phyloP scores from a whole-genome alignment of 257 asterid species.

The Solanum corneliomulleri region DNA sequence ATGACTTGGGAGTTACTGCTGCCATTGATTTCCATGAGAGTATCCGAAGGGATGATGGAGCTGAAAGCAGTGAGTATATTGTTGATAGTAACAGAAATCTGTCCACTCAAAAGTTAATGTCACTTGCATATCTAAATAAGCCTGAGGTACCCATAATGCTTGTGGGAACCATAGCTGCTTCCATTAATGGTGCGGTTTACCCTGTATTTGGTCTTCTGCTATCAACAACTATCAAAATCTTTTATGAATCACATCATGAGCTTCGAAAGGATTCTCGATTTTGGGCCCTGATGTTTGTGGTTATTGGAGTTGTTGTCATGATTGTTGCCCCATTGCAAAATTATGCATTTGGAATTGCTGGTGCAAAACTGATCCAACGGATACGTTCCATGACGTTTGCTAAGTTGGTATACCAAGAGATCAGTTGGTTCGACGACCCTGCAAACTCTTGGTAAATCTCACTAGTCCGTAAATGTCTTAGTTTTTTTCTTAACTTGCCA shows the following conservation, averaged over 20 bases:
- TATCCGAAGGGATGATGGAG: not conserved
- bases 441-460: conserved; percentile 19
- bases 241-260: conserved; percentile 12
- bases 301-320: conserved; percentile 15
- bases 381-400: conserved; percentile 20
- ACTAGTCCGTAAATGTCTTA: not conserved
- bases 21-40: not conserved
- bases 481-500: not conserved
- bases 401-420: conserved; percentile 30
- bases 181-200: conserved; percentile 14
- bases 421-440: conserved; percentile 38
- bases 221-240: not conserved
- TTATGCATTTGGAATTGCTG: conserved; percentile 33
- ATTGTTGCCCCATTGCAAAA: conserved; percentile 23
- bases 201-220: conserved; percentile 23
- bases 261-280: conserved; percentile 21
- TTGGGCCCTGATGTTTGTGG: conserved; percentile 33
- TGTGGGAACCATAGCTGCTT: conserved; percentile 25
- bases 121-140: conserved; percentile 14
- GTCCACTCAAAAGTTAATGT: not conserved
- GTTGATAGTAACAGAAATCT: not conserved
- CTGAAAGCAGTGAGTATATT: not conserved
- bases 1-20: not conserved
- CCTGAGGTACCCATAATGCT: conserved; percentile 27
- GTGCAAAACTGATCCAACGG: conserved; percentile 26